Conservation (phyloP, 805 yeast genomes). For the Candida dendrica region DNA sequence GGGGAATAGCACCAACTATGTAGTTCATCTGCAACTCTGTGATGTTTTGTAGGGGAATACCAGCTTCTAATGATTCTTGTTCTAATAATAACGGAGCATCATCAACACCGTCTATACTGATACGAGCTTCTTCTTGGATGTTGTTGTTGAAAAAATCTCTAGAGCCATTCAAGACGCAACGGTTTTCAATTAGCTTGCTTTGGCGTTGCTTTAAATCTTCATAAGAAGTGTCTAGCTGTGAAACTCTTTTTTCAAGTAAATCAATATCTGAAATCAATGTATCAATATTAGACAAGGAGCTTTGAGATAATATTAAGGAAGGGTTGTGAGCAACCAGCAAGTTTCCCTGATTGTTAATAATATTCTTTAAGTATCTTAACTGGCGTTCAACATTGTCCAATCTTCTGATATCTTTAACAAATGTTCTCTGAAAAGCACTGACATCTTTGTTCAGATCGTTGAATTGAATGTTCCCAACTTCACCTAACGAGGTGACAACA, state of each 20-base stretch:
- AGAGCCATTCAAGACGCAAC: slow-evolving; percentile 50
- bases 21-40: slow-evolving; percentile 19
- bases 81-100: slow-evolving; percentile 31
- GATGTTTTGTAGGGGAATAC: slow-evolving; percentile 19
- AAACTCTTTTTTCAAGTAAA: slow-evolving; percentile 65
- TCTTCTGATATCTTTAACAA: slow-evolving; percentile 78
- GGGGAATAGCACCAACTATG: slow-evolving; percentile 70
- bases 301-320: slow-evolving; percentile 13
- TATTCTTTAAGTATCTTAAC: slow-evolving; percentile 44
- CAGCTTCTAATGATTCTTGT: slow-evolving; percentile 30
- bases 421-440: slow-evolving; percentile 82
- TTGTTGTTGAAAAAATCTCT: slow-evolving; percentile 39
- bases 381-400: slow-evolving; percentile 89
- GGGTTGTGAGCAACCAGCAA: slow-evolving; percentile 28
- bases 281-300: slow-evolving; percentile 47
- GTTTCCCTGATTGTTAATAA: slow-evolving; percentile 41
- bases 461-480: slow-evolving; percentile 79
- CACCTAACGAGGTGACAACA: slow-evolving; percentile 79
- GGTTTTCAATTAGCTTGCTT: slow-evolving; percentile 61
- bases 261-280: slow-evolving; percentile 57
- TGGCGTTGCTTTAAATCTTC: slow-evolving; percentile 58
- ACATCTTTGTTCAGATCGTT: slow-evolving; percentile 79
- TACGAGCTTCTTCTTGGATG: slow-evolving; percentile 23
- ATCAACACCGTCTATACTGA: slow-evolving; percentile 27
- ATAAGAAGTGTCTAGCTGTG: slow-evolving; percentile 63